Evolutionary conservation across 2,329 filamentous ascomycete species (phyloP).

Genomic region (Fusarium bulbicola): DNA sequence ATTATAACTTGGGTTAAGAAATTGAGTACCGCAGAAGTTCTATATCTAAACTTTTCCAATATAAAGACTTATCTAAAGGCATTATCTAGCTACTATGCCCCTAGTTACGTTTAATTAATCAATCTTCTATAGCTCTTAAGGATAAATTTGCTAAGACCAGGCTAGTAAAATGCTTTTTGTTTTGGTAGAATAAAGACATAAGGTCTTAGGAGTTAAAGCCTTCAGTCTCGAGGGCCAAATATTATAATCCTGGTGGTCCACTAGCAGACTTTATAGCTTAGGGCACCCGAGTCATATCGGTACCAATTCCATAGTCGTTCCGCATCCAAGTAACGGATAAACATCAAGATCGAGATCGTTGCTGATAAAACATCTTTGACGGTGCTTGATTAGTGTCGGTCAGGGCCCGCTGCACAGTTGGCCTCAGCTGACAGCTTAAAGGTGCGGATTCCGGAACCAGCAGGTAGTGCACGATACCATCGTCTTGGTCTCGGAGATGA

Average conservation of each 20-base stretch:
- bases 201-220: not conserved
- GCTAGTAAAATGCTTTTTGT: not conserved
- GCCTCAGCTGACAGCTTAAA: conserved; percentile 10
- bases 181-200: not conserved
- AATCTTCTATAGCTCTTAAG: not conserved
- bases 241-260: conserved; percentile 14
- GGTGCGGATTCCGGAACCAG: conserved; percentile 3
- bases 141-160: not conserved
- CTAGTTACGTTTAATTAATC: not conserved
- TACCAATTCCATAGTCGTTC: conserved; percentile 11
- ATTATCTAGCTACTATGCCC: not conserved
- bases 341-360: conserved; percentile 20
- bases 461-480: not conserved
- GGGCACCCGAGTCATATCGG: conserved; percentile 5
- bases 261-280: not conserved
- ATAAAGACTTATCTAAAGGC: not conserved
- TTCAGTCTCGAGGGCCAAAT: not conserved
- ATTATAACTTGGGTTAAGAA: not conserved
- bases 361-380: conserved; percentile 6
- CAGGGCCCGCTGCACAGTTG: not conserved
- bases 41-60: not conserved
- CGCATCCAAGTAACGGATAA: not conserved
- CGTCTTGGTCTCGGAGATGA: conserved; percentile 3
- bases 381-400: not conserved
- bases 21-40: not conserved